Conservation (phyloP, 305 asterid genomes). For the Withania somnifera region DNA sequence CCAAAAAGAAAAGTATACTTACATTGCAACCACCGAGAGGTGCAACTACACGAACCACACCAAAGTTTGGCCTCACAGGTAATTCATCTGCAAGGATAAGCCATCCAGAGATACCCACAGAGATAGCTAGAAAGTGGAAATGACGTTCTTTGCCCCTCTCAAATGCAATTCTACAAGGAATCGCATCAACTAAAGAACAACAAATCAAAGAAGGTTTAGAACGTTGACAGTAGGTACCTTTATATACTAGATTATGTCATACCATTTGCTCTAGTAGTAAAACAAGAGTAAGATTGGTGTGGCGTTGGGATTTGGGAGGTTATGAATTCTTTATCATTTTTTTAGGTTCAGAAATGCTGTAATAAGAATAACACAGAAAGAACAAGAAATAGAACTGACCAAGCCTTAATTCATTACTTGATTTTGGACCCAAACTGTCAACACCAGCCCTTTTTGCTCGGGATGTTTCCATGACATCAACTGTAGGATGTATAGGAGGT, state of each 20-base stretch:
- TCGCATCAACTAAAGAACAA: constrained; percentile 54
- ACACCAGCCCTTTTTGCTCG: constrained; percentile 72
- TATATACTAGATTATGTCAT: not conserved
- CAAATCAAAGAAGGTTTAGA: constrained; percentile 17
- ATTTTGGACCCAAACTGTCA: constrained; percentile 49
- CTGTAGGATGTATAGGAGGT: constrained; percentile 53
- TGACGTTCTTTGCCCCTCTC: constrained; percentile 96
- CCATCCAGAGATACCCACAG: constrained; percentile 78
- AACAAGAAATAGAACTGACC: constrained; percentile 37
- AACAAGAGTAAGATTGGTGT: not conserved
- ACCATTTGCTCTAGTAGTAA: not conserved
- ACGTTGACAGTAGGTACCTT: constrained; percentile 2
- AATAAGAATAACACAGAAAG: not conserved
- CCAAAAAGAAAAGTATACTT: constrained; percentile 21
- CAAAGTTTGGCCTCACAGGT: constrained; percentile 42
- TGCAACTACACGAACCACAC: constrained; percentile 71
- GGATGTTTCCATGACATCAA: constrained; percentile 40
- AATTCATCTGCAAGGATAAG: constrained; percentile 75
- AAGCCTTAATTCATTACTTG: constrained; percentile 58
- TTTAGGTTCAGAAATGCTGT: not conserved
- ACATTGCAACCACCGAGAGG: constrained; percentile 94
- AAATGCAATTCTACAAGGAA: constrained; percentile 93
- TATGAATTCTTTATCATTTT: not conserved
- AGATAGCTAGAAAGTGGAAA: constrained; percentile 61
- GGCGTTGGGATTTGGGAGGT: not conserved